Conservation (phyloP, 192 early-diverging fungal genomes). For the Coemansia asiatica region DNA sequence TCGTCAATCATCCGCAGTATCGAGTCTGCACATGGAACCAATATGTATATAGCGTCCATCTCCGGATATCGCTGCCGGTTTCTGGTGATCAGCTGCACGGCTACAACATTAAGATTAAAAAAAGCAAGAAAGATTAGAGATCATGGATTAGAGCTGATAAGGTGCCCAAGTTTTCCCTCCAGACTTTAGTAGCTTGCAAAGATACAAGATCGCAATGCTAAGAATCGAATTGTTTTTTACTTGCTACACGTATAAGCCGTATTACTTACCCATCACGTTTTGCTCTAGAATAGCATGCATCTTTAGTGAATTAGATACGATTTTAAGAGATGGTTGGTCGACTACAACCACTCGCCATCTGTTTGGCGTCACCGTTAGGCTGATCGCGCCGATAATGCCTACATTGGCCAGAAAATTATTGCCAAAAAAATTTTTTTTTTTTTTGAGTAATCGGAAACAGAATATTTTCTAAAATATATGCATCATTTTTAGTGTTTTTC, state of each 20-base stretch:
- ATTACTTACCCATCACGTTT: slow-evolving; percentile 40
- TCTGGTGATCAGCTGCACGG: slow-evolving; percentile 46
- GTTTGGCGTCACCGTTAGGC: slow-evolving; percentile 25
- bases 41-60: slow-evolving; percentile 54
- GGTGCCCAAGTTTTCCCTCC: too few relatives aligned
- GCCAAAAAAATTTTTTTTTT: not conserved
- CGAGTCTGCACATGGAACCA: slow-evolving; percentile 47
- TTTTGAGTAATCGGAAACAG: slow-evolving; percentile 1
- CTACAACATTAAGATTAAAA: slow-evolving; percentile 13
- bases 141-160: not conserved
- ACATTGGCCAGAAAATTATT: slow-evolving; percentile 1
- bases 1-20: slow-evolving; percentile 48
- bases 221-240: too few relatives aligned
- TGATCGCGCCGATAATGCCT: slow-evolving; percentile 50
- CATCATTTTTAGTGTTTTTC: not conserved
- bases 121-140: not conserved
- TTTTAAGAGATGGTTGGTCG: slow-evolving; percentile 48
- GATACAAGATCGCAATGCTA: too few relatives aligned
- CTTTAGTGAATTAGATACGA: slow-evolving; percentile 50
- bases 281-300: slow-evolving; percentile 52
- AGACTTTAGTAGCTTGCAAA: too few relatives aligned
- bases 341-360: slow-evolving; percentile 55
- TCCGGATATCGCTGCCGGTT: slow-evolving; percentile 50
- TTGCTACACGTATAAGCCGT: too few relatives aligned
- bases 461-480: not conserved